phyloP scores from a whole-genome alignment of 2,329 filamentous ascomycete species.

The Xylaria digitata region DNA sequence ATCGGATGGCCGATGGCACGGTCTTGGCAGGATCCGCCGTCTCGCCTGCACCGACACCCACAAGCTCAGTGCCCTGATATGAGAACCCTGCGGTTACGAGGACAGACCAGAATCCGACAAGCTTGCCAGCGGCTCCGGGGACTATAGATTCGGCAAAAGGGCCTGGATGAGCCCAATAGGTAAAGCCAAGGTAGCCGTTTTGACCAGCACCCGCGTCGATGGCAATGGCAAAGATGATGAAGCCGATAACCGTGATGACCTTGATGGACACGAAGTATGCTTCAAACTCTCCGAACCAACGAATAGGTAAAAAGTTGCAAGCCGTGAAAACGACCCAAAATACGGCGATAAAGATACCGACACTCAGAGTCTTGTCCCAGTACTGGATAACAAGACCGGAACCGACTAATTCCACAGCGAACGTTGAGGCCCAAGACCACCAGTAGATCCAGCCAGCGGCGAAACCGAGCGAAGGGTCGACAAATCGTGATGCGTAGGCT shows the following conservation, averaged over 20 bases:
- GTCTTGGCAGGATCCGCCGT: slow-evolving; percentile 77
- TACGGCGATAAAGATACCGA: slow-evolving; percentile 78
- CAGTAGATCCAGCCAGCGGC: slow-evolving; percentile 87
- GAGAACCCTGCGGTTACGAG: slow-evolving; percentile 76
- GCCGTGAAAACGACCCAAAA: slow-evolving; percentile 78
- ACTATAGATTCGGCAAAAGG: slow-evolving; percentile 73
- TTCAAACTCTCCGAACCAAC: slow-evolving; percentile 80
- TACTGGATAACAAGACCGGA: slow-evolving; percentile 81
- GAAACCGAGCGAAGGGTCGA: slow-evolving; percentile 76
- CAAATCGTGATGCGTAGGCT: slow-evolving; percentile 78
- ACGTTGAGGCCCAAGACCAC: slow-evolving; percentile 72
- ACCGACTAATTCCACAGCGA: slow-evolving; percentile 77
- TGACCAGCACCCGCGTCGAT: slow-evolving; percentile 77
- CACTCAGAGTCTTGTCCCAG: slow-evolving; percentile 71
- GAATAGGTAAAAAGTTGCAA: slow-evolving; percentile 77
- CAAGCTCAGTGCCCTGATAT: slow-evolving; percentile 79
- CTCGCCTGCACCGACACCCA: slow-evolving; percentile 83
- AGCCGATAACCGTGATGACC: slow-evolving; percentile 78
- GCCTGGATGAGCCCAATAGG: slow-evolving; percentile 75
- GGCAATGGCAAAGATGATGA: slow-evolving; percentile 81
- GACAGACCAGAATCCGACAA: slow-evolving; percentile 76
- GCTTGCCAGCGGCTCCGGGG: slow-evolving; percentile 65
- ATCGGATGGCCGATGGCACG: slow-evolving; percentile 77
- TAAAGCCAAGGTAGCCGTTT: slow-evolving; percentile 79
- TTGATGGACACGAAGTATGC: slow-evolving; percentile 84